Evolutionary conservation across 2,329 filamentous ascomycete species (phyloP).

Genomic region (Escovopsis sp.): DNA sequence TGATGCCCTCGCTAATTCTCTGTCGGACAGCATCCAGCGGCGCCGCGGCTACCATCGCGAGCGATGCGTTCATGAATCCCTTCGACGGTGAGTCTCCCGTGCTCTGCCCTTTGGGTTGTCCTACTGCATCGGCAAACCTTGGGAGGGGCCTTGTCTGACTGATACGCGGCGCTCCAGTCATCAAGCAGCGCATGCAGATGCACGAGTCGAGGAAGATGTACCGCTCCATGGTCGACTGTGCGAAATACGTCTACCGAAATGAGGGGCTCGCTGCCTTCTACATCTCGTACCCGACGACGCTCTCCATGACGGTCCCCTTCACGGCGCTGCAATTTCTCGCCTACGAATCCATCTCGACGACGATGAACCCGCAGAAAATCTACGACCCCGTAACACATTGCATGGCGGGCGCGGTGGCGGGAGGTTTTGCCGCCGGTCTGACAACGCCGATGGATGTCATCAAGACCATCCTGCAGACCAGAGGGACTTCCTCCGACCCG

Average conservation of each 20-base stretch:
- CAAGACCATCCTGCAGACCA: conserved; percentile 91
- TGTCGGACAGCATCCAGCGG: conserved; percentile 60
- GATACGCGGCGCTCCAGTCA: conserved; percentile 43
- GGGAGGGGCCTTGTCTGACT: neutral
- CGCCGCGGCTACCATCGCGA: conserved; percentile 88
- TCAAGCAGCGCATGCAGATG: conserved; percentile 99
- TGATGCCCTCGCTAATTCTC: conserved; percentile 2
- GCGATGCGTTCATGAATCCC: conserved; percentile 97
- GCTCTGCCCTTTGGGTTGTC: neutral
- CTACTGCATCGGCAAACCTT: neutral
- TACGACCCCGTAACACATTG: conserved; percentile 95
- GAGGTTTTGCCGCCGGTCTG: conserved; percentile 81
- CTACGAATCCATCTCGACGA: conserved; percentile 90
- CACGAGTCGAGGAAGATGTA: conserved; percentile 82
- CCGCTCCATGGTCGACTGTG: conserved; percentile 74
- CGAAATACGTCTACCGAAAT: conserved; percentile 67
- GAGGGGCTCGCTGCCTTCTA: conserved; percentile 92
- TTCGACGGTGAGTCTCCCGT: conserved; percentile 63
- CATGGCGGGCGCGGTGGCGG: conserved; percentile 77
- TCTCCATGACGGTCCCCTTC: conserved; percentile 97
- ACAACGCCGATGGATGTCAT: conserved; percentile 97
- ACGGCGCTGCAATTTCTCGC: conserved; percentile 94
- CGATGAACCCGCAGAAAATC: conserved; percentile 70
- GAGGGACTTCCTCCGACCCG: conserved; percentile 65
- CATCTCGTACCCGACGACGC: conserved; percentile 91